Conservation (phyloP, 2,329 filamentous ascomycete genomes). For the Fonsecaea erecta region DNA sequence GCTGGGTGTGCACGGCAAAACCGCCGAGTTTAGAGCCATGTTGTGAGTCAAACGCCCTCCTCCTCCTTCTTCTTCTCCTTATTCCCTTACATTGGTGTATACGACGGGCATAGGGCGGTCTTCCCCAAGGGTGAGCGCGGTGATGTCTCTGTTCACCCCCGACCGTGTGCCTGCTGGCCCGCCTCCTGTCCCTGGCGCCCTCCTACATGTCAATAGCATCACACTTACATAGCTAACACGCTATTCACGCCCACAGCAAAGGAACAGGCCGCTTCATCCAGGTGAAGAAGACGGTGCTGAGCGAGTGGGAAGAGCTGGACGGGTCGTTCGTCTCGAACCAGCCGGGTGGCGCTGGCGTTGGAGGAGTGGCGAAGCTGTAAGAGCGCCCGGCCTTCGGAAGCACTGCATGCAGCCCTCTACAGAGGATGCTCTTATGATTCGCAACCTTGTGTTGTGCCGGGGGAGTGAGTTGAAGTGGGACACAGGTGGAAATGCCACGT, state of each 20-base stretch:
- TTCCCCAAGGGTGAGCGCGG: no score
- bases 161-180: not conserved
- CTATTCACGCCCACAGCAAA: constrained; percentile 17
- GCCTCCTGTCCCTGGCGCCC: no score
- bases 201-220: no score
- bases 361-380: constrained; percentile 25
- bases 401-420: not conserved
- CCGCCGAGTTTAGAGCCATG: constrained; percentile 35
- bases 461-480: no score
- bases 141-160: no score
- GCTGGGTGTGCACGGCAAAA: constrained; percentile 32
- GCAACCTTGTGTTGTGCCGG: not conserved
- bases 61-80: no score
- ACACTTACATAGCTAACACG: not conserved
- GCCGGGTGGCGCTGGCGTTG: constrained; percentile 22
- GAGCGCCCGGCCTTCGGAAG: no score
- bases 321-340: constrained; percentile 32
- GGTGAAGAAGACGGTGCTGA: constrained; percentile 30
- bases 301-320: constrained; percentile 33
- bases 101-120: no score
- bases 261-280: constrained; percentile 30
- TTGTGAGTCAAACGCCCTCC: constrained; percentile 28
- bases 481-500: no score
- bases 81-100: no score
- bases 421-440: not conserved